Evolutionary conservation across 2,329 filamentous ascomycete species (phyloP).

Genomic region (Sarocladiaceae sp.): DNA sequence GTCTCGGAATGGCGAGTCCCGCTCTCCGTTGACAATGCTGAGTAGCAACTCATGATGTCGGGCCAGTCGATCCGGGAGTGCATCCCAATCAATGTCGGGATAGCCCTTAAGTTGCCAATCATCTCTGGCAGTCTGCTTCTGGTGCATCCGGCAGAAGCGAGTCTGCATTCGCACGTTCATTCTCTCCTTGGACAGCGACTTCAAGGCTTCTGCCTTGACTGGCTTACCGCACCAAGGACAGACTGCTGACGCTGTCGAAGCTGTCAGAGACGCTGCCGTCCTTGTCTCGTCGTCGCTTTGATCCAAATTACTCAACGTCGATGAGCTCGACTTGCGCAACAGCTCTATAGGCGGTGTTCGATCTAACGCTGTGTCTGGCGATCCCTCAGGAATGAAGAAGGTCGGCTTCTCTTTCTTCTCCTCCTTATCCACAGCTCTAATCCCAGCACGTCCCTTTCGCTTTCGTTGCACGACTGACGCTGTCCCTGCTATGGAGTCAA

Average conservation of each 20-base stretch:
- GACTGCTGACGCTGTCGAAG: slow-evolving; percentile 5
- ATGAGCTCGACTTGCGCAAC: background rate
- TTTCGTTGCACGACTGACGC: background rate
- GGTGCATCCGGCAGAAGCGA: slow-evolving; percentile 62
- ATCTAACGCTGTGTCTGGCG: background rate
- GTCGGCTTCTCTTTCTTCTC: slow-evolving; percentile 2
- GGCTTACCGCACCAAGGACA: slow-evolving; percentile 66
- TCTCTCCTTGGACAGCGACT: slow-evolving; percentile 42
- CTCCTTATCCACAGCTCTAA: background rate
- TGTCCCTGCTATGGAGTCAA: background rate
- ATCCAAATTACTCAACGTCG: background rate
- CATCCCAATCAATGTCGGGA: slow-evolving; percentile 34
- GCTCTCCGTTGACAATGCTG: slow-evolving; percentile 53
- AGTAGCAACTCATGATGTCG: slow-evolving; percentile 51
- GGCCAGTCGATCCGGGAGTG: slow-evolving; percentile 59
- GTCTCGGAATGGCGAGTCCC: slow-evolving; percentile 59
- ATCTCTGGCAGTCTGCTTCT: slow-evolving; percentile 46
- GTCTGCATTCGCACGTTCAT: slow-evolving; percentile 56
- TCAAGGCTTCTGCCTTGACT: slow-evolving; percentile 53
- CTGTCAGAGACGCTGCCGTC: slow-evolving; percentile 10
- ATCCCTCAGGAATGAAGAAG: background rate
- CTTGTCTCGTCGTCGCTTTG: slow-evolving; percentile 10
- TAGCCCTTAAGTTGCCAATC: slow-evolving; percentile 53
- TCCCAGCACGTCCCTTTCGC: background rate
- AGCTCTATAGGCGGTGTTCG: background rate